Evolutionary conservation across 768 basidiomycete genomes (phyloP), one percentile per base, ranked within the genome.

Genomic region (Lactifluus pinguis): DNA sequence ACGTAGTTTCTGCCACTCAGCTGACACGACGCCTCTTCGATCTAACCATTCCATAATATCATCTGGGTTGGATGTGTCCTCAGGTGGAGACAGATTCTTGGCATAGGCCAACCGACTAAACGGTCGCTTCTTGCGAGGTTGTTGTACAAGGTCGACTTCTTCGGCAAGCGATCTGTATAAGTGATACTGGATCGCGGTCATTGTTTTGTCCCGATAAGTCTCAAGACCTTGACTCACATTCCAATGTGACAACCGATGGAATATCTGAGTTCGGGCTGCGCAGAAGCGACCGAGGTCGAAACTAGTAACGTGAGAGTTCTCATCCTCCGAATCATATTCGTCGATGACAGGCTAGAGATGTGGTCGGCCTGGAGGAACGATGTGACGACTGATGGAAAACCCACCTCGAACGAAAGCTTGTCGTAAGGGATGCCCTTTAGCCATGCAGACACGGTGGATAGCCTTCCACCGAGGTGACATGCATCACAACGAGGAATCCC

Each of bases 31-130:
- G 17, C 79, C 78, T 39, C 88, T 78, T 62, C 83, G 72, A 61
- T 90, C 89, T 10, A 93, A 77, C 88, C 89, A 91, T 25, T 89
- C 86, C 74, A 86, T 85, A 41, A 92, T 76, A n/a, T 73, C 82
- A 67, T 92, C 88, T n/a, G 86, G 86, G 66, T 92, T 83, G 13
- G 76, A 70, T 38, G 85, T 74, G 66, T 92, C 84, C 44, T 82
- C 71, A 0, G 90, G 90, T 19, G 87, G 87, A 58, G 77, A 68
- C 63, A 73, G 73, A 2, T 81, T 81, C 30, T 78, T 79, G 9
- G 75, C 71, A 66, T 52, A 59, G 77, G 84, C 80, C 25, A 87
- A 76, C 30, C 79, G 80, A 66, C 85, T 79, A 71, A 85, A 90
- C 4, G 66, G 66, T 5, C 71, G 68, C n/a, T 74, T 76, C 39